Conservation (phyloP, 495 filamentous ascomycete species). For the Penicillium bovifimosum region DNA sequence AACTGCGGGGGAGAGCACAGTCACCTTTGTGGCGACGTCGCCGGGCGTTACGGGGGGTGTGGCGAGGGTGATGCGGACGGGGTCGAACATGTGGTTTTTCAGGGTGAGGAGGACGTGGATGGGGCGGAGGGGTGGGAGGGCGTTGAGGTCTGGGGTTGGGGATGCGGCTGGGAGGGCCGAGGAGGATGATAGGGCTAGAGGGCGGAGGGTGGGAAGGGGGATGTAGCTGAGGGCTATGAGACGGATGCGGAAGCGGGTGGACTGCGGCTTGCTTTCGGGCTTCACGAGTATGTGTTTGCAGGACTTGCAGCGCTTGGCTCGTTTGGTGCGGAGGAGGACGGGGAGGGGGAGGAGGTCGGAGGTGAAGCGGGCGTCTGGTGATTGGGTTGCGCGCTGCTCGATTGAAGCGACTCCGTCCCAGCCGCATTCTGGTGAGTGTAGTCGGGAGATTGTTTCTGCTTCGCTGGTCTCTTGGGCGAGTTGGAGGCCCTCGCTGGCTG, state of each 20-base stretch:
- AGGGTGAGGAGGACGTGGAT: constrained; percentile 82
- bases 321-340: constrained; percentile 79
- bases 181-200: constrained; percentile 44
- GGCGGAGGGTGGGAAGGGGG: constrained; percentile 67
- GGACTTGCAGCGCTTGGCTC: constrained; percentile 82
- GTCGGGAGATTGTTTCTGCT: constrained; percentile 35
- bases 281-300: constrained; percentile 95
- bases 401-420: constrained; percentile 52
- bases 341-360: constrained; percentile 72
- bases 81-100: constrained; percentile 90
- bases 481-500: constrained; percentile 62
- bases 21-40: constrained; percentile 69
- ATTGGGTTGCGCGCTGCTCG: constrained; percentile 48
- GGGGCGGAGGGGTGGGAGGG: constrained; percentile 60
- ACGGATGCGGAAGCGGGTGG: constrained; percentile 81
- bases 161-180: constrained; percentile 21
- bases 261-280: constrained; percentile 83
- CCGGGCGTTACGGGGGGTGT: constrained; percentile 80
- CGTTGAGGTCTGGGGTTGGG: constrained; percentile 36
- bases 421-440: constrained; percentile 39
- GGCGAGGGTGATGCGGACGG: constrained; percentile 78
- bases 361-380: constrained; percentile 47
- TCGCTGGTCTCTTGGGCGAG: constrained; percentile 49
- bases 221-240: constrained; percentile 87
- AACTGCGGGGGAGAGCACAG: constrained; percentile 93